phyloP scores from a whole-genome alignment of 2,329 filamentous ascomycete genomes.

The Acephala macrosclerotiorum region DNA sequence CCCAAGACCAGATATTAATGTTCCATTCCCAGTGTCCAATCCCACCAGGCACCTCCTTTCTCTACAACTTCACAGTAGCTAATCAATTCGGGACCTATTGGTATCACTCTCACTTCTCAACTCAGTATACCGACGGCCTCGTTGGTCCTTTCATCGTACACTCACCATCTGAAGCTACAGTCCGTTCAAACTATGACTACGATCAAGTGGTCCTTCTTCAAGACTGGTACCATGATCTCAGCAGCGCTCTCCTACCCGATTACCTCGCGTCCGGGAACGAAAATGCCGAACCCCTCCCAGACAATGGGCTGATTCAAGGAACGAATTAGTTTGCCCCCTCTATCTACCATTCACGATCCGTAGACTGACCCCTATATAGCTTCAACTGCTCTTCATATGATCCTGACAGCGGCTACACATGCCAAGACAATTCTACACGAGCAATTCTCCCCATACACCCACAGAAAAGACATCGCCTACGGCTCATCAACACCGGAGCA shows the following conservation, averaged over 20 bases:
- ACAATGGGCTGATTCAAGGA: constrained; percentile 26
- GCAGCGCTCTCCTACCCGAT: constrained; percentile 51
- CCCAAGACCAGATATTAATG: background rate
- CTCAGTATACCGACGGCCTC: constrained; percentile 71
- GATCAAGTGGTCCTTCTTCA: constrained; percentile 63
- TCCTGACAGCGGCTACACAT: constrained; percentile 8
- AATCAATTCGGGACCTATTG: constrained; percentile 58
- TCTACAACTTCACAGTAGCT: constrained; percentile 29
- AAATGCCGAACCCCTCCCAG: constrained; percentile 26
- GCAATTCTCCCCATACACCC: constrained; percentile 13
- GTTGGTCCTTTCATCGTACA: constrained; percentile 67
- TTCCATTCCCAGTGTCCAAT: constrained; percentile 16
- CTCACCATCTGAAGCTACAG: constrained; percentile 52
- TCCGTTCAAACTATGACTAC: constrained; percentile 58
- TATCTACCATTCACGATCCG: background rate
- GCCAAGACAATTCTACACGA: constrained; percentile 15
- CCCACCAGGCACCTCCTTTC: constrained; percentile 25
- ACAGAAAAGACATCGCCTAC: constrained; percentile 28
- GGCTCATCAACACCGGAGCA: constrained; percentile 32
- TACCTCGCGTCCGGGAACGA: constrained; percentile 26
- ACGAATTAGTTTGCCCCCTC: constrained; percentile 20
- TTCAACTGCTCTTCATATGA: constrained; percentile 3
- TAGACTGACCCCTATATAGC: background rate
- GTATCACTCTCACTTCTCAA: constrained; percentile 70
- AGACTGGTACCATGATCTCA: constrained; percentile 64